Evolutionary conservation across 345 rosid species (phyloP), one percentile per base, ranked within the genome.

Genomic region (Salix koriyanagi): DNA sequence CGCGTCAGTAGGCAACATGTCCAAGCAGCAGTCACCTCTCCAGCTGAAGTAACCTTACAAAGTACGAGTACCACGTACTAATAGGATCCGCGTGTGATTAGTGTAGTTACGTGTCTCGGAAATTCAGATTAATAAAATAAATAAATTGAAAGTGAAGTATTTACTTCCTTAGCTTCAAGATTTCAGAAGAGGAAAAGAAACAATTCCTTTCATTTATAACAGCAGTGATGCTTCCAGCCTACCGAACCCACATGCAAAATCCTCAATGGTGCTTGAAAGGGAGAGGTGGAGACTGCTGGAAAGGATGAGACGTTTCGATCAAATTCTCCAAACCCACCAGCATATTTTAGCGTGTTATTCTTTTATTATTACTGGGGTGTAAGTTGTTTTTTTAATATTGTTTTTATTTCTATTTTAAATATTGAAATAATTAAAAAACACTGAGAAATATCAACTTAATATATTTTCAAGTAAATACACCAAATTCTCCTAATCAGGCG

Each of bases 1-100:
- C 75, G 44, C 12, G 66, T 75, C 71, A 67, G 74, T 78, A 64
- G 84, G 71, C 87, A 80, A 70, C 48, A 15, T 78, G 25, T 28
- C 82, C 25, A 25, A 25, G 80, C 75, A 46, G 30, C 65, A 6
- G n/a, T 71, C 13, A 32, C 26, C 21, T 48, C 50, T 5, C 21
- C 11, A 34, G 37, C 15, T 1, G 46, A 14, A 50, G 11, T 18
- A 25, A 19, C 30, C 8, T 26, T 64, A 64, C 14, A 0, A 8
- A 3, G 25, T 10, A 56, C 12, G 4, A 11, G 50, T 11, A 46
- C 50, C 4, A 1, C n/a, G 7, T 36, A 32, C 34, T 32, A 2
- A 2, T 30, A 30, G 32, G 32, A 0, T 30, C 32, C 32, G 32
- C 32, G 32, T 30, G 32, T 30, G 3, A 30, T 30, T 3, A 30